Percentiles rank a stretch among this genome's conserved stretches.
These are phyloP conservation scores for rapeseed (Brassica napus) DNA, from an alignment of 345 rosid species.

Conservation along the genomic window Da-Ae NC_063436.1:23715501-23716000, in stretches of 20 bases:
- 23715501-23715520: constrained; percentile 34
- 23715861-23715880: constrained; percentile 9
- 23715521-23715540: constrained; percentile 2
- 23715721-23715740: constrained; percentile 10
- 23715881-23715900: constrained; percentile 14
- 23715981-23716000: constrained; percentile 10
- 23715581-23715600: constrained; percentile 33
- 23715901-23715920: neutral
- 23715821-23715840: constrained; percentile 10
- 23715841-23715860: constrained; percentile 4
- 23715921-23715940: neutral
- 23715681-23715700: neutral
- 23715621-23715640: constrained; percentile 30
- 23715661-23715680: constrained; percentile 14
- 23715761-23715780: neutral
- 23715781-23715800: constrained; percentile 4
- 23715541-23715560: constrained; percentile 37
- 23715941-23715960: neutral
- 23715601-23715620: constrained; percentile 25
- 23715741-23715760: constrained; percentile 29
- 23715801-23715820: neutral
- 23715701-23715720: constrained; percentile 2
- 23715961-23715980: constrained; percentile 9
- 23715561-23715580: constrained; percentile 40
- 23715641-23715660: constrained; percentile 17